Evolutionary conservation across 129 eudicot species (phyloP).

Genomic region (Smallanthus sonchifolius): DNA sequence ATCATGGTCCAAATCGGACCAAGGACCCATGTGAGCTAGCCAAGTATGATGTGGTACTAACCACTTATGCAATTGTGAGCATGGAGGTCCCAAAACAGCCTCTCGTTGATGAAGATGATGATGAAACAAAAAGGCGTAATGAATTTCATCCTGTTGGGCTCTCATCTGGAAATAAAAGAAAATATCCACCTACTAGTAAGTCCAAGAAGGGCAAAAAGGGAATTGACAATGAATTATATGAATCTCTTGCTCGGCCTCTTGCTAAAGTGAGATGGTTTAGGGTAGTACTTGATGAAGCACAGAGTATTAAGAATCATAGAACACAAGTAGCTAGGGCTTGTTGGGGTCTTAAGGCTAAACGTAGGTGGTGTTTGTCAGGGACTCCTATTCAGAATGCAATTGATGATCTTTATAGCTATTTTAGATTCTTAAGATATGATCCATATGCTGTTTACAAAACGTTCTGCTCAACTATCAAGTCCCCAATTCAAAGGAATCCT

Average conservation of each 20-base stretch:
- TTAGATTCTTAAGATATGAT: conserved; percentile 86
- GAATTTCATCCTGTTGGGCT: conserved; percentile 29
- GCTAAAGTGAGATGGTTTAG: conserved; percentile 93
- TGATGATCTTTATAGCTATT: conserved; percentile 97
- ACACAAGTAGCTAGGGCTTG: conserved; percentile 98
- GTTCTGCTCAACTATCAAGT: conserved; percentile 62
- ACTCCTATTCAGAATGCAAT: conserved; percentile 97
- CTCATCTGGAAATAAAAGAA: conserved; percentile 58
- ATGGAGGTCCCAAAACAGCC: conserved; percentile 97
- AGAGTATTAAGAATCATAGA: conserved; percentile 83
- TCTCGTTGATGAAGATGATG: conserved; percentile 57
- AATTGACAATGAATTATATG: conserved; percentile 43
- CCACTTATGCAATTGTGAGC: conserved; percentile 92
- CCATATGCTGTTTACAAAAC: conserved; percentile 66
- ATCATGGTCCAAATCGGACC: conserved; percentile 85
- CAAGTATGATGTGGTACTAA: conserved; percentile 85
- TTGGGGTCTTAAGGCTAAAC: conserved; percentile 98
- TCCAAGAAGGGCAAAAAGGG: conserved; percentile 58
- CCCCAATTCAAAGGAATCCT: conserved; percentile 62
- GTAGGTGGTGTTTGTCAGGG: conserved; percentile 99
- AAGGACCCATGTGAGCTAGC: conserved; percentile 87
- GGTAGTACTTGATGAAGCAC: conserved; percentile 97
- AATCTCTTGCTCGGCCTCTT: conserved; percentile 65
- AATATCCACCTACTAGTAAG: conserved; percentile 50
- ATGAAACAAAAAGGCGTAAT: conserved; percentile 38